A percentile compares a stretch with the other conserved stretches of the same genome.
Evolutionary conservation across 2,329 filamentous ascomycete genomes (phyloP).

Genomic region (Penicillium sp.): DNA sequence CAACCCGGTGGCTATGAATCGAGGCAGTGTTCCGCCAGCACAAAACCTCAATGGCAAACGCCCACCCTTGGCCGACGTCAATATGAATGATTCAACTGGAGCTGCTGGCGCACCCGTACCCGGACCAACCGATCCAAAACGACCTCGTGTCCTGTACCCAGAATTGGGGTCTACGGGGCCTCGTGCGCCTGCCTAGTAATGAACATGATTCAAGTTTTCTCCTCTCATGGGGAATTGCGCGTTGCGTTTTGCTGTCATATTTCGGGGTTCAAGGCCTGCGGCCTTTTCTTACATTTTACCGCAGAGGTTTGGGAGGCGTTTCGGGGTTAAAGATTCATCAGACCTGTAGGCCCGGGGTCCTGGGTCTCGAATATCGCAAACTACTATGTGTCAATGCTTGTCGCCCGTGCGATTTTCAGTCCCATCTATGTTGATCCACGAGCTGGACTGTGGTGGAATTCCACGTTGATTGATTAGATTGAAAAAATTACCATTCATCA

Average conservation of each 20-base stretch:
- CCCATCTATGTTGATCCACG: no score
- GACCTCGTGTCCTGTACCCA: slow-evolving; percentile 28
- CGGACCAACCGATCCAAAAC: slow-evolving; percentile 34
- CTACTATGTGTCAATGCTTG: no score
- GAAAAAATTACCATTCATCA: no score
- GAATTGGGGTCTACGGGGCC: slow-evolving; percentile 10
- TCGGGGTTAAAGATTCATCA: no score
- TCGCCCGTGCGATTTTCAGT: no score
- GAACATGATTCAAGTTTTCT: not conserved
- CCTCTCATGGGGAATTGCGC: not conserved
- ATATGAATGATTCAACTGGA: slow-evolving; percentile 29
- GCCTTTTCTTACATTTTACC: not conserved
- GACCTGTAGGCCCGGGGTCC: no score
- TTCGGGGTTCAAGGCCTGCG: not conserved
- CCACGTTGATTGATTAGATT: no score
- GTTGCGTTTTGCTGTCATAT: not conserved
- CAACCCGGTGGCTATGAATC: slow-evolving; percentile 20
- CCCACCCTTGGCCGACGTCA: slow-evolving; percentile 47
- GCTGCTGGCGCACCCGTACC: slow-evolving; percentile 25
- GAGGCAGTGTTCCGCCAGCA: slow-evolving; percentile 24
- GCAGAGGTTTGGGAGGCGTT: no score
- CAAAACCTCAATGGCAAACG: slow-evolving; percentile 43
- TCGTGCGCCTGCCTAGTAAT: slow-evolving; percentile 8
- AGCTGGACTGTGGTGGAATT: no score
- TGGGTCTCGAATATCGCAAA: no score